Base-by-base conservation (phyloP, 805 yeast genomes). In the Kurtzmaniella fragi region DNA sequence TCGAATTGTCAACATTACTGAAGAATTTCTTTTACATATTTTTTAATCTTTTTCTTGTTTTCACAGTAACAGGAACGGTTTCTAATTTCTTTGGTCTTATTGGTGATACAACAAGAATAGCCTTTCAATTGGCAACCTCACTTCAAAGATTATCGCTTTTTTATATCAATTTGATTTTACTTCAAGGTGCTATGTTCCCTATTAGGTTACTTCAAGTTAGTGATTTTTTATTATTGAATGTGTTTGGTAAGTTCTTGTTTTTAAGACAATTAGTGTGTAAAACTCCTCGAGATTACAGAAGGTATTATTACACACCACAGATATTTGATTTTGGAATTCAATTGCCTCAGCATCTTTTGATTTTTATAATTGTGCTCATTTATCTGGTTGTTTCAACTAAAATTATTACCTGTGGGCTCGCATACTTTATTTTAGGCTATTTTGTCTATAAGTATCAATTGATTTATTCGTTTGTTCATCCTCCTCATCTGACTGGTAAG, bases 161-260 rank as follows among this genome's bases (percentile, higher is more conserved):
- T 47, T 77, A 77, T 46, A 77, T 72, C 37, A 78, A 77, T 51
- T 66, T 77, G 59, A 83, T 84, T 42, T 64, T 84, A 16, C 70
- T 84, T 41, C 93, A 84, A 56, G 93, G 89, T 0, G 78, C 79
- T 1, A 75, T 78, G 80, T 75, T 77, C 47, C 82, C 82, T 3
- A 73, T 77, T 32, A 69, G 75, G 39, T 59, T 77, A 31, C 59
- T 77, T 11, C 83, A 78, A 52, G 58, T 73, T 31, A 79, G 81
- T 14, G 82, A 78, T 52, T 61, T 78, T 28, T 62, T 69, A 4
- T 48, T 71, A 17, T 50, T 76, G 12, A 71, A 73, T 59, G 48
- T 64, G 17, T 38, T 67, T 12, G 65, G 67, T 13, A 62, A 56
- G 44, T 43, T 63, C 15, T 61, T 64, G 36, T 65, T 73, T 48